Percentiles rank a stretch among this genome's conserved stretches.
These are phyloP conservation scores for Angomonas desouzai DNA, from an alignment of 208 protist genomes.

Conservation along the genomic window DNA sequence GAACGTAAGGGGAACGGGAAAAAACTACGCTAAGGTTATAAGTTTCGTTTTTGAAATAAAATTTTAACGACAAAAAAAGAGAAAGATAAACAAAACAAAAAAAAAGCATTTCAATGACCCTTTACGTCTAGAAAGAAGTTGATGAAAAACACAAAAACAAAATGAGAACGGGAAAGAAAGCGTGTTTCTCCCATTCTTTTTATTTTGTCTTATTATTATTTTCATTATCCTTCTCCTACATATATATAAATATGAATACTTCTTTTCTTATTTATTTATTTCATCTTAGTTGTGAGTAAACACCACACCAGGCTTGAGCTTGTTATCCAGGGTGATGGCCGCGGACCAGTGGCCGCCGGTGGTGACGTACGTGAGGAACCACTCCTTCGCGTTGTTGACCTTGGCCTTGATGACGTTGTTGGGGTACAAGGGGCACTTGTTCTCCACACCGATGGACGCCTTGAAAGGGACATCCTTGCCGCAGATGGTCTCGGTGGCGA, in stretches of 20 bases:
- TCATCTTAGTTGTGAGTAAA: constrained; percentile 57
- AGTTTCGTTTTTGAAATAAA: constrained; percentile 2
- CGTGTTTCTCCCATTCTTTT: too few relatives aligned
- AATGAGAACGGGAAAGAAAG: too few relatives aligned
- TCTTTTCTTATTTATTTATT: constrained; percentile 14
- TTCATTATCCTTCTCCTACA: background rate
- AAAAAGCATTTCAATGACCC: background rate
- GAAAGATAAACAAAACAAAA: constrained; percentile 3
- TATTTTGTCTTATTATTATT: constrained; percentile 18
- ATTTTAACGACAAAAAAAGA: constrained; percentile 13
- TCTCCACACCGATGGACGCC: constrained; percentile 41
- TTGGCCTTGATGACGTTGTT: constrained; percentile 70
- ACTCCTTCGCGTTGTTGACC: constrained; percentile 52
- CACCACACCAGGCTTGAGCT: constrained; percentile 51
- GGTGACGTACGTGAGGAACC: constrained; percentile 59
- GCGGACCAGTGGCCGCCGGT: constrained; percentile 67
- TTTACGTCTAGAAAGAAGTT: too few relatives aligned
- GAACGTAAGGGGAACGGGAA: background rate
- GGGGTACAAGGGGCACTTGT: constrained; percentile 45
- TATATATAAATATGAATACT: too few relatives aligned
- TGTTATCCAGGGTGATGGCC: constrained; percentile 59
- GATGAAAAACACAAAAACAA: too few relatives aligned
- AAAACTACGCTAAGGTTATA: background rate
- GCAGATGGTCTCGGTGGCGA: constrained; percentile 47
- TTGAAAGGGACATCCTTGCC: constrained; percentile 26